A percentile compares a stretch with the other conserved stretches of the same genome.
Evolutionary conservation across 1,284 basidiomycete genomes (phyloP).

Genomic region (Athelia psychrophila): DNA sequence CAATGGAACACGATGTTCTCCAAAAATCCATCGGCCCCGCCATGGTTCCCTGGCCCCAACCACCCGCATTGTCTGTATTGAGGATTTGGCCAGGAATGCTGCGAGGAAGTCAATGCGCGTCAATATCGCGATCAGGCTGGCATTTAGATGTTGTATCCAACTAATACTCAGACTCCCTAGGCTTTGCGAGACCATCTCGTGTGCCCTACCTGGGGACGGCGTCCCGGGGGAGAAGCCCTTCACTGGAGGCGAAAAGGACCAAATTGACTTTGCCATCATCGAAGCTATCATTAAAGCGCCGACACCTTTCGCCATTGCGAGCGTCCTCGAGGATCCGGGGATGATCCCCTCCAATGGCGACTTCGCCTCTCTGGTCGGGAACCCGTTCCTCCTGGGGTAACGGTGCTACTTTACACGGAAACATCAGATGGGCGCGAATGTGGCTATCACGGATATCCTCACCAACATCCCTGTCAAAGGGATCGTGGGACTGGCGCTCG

Average conservation of each 20-base stretch:
- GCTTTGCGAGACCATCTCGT: conserved; percentile 33
- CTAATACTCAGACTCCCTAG: conserved; percentile 28
- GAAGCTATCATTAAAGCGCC: conserved; percentile 24
- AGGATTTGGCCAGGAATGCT: conserved; percentile 40
- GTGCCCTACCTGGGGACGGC: conserved; percentile 32
- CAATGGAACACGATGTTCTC: conserved; percentile 40
- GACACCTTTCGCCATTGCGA: conserved; percentile 28
- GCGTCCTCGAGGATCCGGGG: conserved; percentile 29
- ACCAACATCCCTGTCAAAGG: conserved; percentile 39
- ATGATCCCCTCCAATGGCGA: conserved; percentile 36
- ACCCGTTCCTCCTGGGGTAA: conserved; percentile 41
- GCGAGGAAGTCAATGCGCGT: conserved; percentile 44
- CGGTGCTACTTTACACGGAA: conserved; percentile 38
- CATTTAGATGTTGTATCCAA: conserved; percentile 33
- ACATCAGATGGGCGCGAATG: conserved; percentile 32
- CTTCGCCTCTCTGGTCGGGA: conserved; percentile 45
- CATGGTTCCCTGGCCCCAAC: conserved; percentile 29
- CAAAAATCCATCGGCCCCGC: conserved; percentile 44
- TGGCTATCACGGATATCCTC: conserved; percentile 37
- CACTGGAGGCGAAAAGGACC: conserved; percentile 15
- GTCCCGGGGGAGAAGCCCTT: conserved; percentile 29
- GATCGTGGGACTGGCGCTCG: conserved; percentile 36
- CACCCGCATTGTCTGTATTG: conserved; percentile 38
- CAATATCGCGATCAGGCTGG: conserved; percentile 37
- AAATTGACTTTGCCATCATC: conserved; percentile 34